Evolutionary conservation across 352 stramenopile genomes (phyloP).

Genomic region (Globisporangium nunn): DNA sequence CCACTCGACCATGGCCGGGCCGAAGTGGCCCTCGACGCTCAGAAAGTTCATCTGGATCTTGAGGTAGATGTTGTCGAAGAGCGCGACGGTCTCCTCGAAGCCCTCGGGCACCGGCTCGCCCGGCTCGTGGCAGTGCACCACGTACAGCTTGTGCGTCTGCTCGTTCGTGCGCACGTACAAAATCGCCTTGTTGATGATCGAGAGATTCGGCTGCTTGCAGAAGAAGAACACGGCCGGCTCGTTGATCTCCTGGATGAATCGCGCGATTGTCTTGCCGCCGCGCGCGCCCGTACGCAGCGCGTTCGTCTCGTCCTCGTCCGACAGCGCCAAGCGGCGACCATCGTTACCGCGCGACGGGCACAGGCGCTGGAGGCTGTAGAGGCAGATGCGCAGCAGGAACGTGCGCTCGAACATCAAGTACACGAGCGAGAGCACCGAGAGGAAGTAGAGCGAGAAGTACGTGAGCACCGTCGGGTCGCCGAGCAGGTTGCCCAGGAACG

Average conservation of each 20-base stretch:
- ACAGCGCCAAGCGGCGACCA: conserved; percentile 8
- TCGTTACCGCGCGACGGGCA: conserved; percentile 54
- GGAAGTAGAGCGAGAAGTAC: conserved; percentile 88
- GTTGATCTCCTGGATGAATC: conserved; percentile 81
- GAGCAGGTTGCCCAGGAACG: conserved; percentile 81
- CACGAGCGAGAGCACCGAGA: conserved; percentile 71
- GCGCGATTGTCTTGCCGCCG: conserved; percentile 80
- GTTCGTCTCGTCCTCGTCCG: conserved; percentile 37
- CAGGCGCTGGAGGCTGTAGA: conserved; percentile 73
- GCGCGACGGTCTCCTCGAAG: conserved; percentile 83
- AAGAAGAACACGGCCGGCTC: conserved; percentile 92
- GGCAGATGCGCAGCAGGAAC: conserved; percentile 74
- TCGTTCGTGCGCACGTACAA: conserved; percentile 93
- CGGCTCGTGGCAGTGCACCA: conserved; percentile 86
- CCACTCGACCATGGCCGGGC: conserved; percentile 90
- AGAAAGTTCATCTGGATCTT: conserved; percentile 93
- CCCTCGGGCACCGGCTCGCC: conserved; percentile 48
- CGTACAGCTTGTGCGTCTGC: conserved; percentile 86
- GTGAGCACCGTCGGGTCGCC: conserved; percentile 82
- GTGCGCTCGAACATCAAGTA: conserved; percentile 88
- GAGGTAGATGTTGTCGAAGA: conserved; percentile 93
- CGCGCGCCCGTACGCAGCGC: conserved; percentile 66
- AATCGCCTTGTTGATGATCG: conserved; percentile 94
- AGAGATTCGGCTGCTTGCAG: conserved; percentile 89
- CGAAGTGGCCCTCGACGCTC: conserved; percentile 79